Conservation (phyloP, 805 yeast genomes). For the Zygosaccharomyces pseudorouxii region DNA sequence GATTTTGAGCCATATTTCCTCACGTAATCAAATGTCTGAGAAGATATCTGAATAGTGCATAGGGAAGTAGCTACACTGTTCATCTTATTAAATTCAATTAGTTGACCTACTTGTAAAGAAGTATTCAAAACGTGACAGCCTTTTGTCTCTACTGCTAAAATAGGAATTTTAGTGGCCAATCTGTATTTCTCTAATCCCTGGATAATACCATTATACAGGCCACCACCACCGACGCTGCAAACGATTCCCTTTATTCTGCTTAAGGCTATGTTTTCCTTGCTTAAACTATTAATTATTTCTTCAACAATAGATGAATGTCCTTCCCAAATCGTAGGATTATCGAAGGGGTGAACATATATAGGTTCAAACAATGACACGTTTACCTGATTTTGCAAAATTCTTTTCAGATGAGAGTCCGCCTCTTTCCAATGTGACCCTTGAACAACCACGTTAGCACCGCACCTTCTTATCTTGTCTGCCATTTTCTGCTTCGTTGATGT, state of each 20-base stretch:
- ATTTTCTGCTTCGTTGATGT: constrained; percentile 41
- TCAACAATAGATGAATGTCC: constrained; percentile 48
- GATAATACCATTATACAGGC: constrained; percentile 47
- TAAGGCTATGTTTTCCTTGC: constrained; percentile 20
- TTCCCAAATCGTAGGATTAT: constrained; percentile 47
- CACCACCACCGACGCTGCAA: constrained; percentile 57
- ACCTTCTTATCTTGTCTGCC: constrained; percentile 39
- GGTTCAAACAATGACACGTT: constrained; percentile 23
- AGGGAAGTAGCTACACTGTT: constrained; percentile 58
- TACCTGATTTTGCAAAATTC: constrained; percentile 2
- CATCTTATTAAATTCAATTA: constrained; percentile 43
- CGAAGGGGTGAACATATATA: constrained; percentile 52
- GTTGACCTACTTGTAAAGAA: constrained; percentile 44
- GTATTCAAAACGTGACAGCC: constrained; percentile 54
- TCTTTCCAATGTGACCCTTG: constrained; percentile 45
- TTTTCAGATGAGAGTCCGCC: constrained; percentile 42
- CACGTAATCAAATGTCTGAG: constrained; percentile 44
- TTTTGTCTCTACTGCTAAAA: constrained; percentile 50
- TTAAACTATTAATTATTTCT: constrained; percentile 36
- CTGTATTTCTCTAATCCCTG: constrained; percentile 39
- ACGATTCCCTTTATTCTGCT: constrained; percentile 41
- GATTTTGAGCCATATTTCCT: constrained; percentile 39
- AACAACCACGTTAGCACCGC: constrained; percentile 47
- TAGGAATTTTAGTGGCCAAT: constrained; percentile 35
- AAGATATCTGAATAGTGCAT: constrained; percentile 56